Base-by-base conservation (phyloP, 2,329 filamentous ascomycete species). In the Aspergillus jensenii region DNA sequence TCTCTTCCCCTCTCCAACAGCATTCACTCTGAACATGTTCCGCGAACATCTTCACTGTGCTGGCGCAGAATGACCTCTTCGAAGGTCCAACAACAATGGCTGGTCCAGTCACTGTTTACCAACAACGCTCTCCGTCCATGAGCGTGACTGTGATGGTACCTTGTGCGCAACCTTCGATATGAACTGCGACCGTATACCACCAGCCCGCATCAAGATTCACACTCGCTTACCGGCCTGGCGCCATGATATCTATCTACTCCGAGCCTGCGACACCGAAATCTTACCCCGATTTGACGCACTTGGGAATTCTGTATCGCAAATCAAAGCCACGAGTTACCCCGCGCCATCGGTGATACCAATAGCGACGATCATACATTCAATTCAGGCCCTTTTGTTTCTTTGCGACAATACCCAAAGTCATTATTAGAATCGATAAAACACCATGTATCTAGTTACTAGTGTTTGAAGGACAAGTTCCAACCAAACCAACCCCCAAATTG, bases 31-130 rank as follows among this genome's bases (percentile, higher is more conserved):
- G 46, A 57, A 47, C 39, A 61, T 53, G 48, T 43, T 43, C 37
- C 50, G 50, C 31, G 23, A 52, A 40, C 47, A 54, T 48, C 50
- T 40, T 45, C 41, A 44, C 60, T 63, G 60, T 65, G 59, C 62
- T 57, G 57, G 62, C 60, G 59, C 63, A 58, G 58, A 15, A 59
- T 55, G 31, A 41, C 41, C 50, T 27, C 12, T n/a, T 46, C 25
- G 41, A 31, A 17, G 48, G n/a, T 15, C 23, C 17, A 31, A 49
- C 7, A 43, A 31, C 31, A 44, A 37, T 50, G 54, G 41, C 39
- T 45, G 47, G 39, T 46, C 40, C 31, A 56, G 40, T 21, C 31
- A 46, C 47, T 46, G 39, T 31, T 27, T 47, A 43, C 39, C 23
- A 33, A 23, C 37, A 37, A 37, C 35, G 15, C 19, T 19, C 11